Conservation (phyloP, 2,329 filamentous ascomycete species). For the Penicillium sp. region DNA sequence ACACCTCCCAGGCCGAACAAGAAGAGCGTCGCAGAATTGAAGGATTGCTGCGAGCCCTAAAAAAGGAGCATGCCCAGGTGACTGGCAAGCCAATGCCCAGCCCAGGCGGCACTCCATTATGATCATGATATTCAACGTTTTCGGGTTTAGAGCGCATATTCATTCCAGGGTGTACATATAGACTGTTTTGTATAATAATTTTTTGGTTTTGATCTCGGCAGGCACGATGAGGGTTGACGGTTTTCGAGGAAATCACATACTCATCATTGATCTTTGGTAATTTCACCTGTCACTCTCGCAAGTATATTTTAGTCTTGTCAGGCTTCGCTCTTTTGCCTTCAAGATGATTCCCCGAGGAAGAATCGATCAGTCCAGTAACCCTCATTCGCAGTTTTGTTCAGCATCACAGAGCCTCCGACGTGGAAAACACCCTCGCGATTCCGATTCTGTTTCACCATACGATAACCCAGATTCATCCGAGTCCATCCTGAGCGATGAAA, state of each 20-base stretch:
- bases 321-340: conserved; percentile 7
- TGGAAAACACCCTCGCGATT: conserved; percentile 2
- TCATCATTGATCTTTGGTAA: neutral
- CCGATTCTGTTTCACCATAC: conserved; percentile 7
- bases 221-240: conserved; percentile 20
- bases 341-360: conserved; percentile 10
- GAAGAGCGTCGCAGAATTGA: conserved; percentile 68
- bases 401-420: conserved; percentile 7
- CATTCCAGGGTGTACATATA: conserved; percentile 23
- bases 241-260: neutral
- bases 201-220: conserved; percentile 16
- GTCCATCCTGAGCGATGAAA: conserved; percentile 35
- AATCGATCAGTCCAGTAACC: conserved; percentile 3
- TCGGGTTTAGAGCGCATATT: conserved; percentile 14
- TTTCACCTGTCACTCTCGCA: neutral
- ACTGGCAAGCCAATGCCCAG: conserved; percentile 35
- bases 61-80: conserved; percentile 40
- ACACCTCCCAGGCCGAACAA: conserved; percentile 60
- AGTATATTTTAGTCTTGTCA: neutral
- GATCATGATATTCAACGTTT: conserved; percentile 28
- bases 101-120: conserved; percentile 36
- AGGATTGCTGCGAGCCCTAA: conserved; percentile 55
- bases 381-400: neutral
- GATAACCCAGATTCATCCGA: conserved; percentile 23
- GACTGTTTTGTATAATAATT: conserved; percentile 23